These are phyloP conservation scores for Claviceps sp. DNA, from an alignment of 2,329 filamentous ascomycete genomes.

Conservation along the genomic window DNA sequence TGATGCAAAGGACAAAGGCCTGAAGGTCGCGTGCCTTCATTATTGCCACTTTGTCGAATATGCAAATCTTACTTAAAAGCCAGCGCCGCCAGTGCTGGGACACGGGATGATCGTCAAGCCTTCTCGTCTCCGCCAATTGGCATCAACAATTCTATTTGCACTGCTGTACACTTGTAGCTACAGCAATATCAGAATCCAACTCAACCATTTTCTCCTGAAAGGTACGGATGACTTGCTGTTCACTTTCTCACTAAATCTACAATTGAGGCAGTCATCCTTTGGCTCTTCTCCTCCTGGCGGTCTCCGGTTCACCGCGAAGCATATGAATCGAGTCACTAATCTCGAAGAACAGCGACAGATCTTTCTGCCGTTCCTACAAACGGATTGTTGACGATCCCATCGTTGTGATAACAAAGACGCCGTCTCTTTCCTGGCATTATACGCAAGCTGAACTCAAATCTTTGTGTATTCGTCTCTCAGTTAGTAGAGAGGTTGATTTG, in stretches of 20 bases:
- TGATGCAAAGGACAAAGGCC: slow-evolving; percentile 4
- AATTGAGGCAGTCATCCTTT: neutral
- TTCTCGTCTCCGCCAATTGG: slow-evolving; percentile 3
- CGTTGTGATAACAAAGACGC: too few species aligned
- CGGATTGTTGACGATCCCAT: neutral
- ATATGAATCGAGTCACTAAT: neutral
- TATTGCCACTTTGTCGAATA: neutral
- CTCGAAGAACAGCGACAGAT: neutral
- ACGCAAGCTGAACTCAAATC: too few species aligned
- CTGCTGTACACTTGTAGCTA: neutral
- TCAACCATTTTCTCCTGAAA: too few species aligned
- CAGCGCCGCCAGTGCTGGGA: slow-evolving; percentile 2
- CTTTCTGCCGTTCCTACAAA: neutral
- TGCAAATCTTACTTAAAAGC: slow-evolving; percentile 8
- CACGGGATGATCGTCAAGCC: neutral
- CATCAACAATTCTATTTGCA: neutral
- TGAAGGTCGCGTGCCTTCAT: neutral
- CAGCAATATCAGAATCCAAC: neutral
- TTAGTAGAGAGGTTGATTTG: neutral
- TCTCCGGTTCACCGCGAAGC: neutral
- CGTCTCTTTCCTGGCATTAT: too few species aligned
- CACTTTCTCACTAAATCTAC: too few species aligned
- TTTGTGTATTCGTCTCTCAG: neutral
- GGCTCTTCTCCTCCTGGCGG: neutral
- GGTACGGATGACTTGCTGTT: too few species aligned